phyloP scores from a whole-genome alignment of 2,329 filamentous ascomycete genomes.

The Cladophialophora psammophila region DNA sequence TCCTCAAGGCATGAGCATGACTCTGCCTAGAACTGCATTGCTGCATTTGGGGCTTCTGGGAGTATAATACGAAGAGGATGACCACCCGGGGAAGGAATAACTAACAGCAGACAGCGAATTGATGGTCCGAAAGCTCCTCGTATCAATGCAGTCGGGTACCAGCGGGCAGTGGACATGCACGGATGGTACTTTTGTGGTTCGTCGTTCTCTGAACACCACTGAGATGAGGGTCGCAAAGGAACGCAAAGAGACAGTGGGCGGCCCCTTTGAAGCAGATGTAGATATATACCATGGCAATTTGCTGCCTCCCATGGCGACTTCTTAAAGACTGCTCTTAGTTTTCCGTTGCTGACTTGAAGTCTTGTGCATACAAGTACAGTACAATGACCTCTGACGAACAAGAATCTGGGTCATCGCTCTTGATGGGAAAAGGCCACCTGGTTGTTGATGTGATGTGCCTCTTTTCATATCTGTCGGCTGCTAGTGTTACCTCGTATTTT shows the following conservation, averaged over 20 bases:
- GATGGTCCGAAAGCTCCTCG: not conserved
- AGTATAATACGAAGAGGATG: not conserved
- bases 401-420: not conserved
- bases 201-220: not conserved
- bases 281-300: not conserved
- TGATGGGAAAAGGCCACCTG: not conserved
- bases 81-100: not conserved
- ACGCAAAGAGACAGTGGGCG: not conserved
- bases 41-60: no score
- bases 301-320: not conserved
- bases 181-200: constrained; percentile 1
- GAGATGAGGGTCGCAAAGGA: not conserved
- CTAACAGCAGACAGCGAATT: not conserved
- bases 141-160: not conserved
- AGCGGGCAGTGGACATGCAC: not conserved
- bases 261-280: not conserved
- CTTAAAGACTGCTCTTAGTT: no score
- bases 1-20: constrained; percentile 1
- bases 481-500: not conserved
- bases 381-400: no score
- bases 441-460: not conserved
- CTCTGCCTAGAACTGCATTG: not conserved
- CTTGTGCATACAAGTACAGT: not conserved
- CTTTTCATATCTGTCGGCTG: not conserved
- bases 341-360: not conserved